phyloP scores from a whole-genome alignment of 139 green algal genomes.

The Diplosphaera chodatii region DNA sequence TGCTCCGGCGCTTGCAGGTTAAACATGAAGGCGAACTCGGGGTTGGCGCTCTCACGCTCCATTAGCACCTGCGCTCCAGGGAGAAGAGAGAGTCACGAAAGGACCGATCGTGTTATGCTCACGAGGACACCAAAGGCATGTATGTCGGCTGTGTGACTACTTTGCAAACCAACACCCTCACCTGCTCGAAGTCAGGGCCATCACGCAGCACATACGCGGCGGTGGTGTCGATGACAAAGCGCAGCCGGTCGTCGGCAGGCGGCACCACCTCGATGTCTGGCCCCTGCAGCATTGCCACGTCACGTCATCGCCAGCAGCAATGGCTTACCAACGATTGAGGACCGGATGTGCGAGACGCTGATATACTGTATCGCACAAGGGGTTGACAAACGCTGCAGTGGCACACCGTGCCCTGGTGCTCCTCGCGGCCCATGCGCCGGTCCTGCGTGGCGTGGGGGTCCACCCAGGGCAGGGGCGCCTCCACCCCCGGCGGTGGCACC shows the following conservation, averaged over 20 bases:
- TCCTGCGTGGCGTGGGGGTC: not conserved
- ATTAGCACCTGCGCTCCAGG: conserved; percentile 58
- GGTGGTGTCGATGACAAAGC: conserved; percentile 87
- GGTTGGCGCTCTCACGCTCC: conserved; percentile 68
- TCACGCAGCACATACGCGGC: conserved; percentile 80
- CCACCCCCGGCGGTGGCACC: conserved; percentile 4
- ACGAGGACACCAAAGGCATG: too few relatives aligned
- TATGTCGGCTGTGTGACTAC: too few relatives aligned
- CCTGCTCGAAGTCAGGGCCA: conserved; percentile 72
- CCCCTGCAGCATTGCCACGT: not conserved
- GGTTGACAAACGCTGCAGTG: not conserved
- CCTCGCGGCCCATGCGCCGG: not conserved
- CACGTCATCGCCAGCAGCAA: not conserved
- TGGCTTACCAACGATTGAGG: too few relatives aligned
- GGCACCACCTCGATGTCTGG: conserved; percentile 56
- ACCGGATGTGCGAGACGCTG: not conserved
- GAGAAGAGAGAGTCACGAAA: too few relatives aligned
- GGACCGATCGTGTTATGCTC: too few relatives aligned
- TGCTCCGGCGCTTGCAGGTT: conserved; percentile 73
- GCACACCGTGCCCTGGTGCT: not conserved
- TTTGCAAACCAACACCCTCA: too few relatives aligned
- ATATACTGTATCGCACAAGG: not conserved
- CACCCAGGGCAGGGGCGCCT: conserved; percentile 9
- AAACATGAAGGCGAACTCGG: conserved; percentile 86
- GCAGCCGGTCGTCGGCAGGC: conserved; percentile 57